These are phyloP conservation scores for Taxillus chinensis DNA, from an alignment of 164 flowering plant genomes.

Conservation along the genomic window DNA sequence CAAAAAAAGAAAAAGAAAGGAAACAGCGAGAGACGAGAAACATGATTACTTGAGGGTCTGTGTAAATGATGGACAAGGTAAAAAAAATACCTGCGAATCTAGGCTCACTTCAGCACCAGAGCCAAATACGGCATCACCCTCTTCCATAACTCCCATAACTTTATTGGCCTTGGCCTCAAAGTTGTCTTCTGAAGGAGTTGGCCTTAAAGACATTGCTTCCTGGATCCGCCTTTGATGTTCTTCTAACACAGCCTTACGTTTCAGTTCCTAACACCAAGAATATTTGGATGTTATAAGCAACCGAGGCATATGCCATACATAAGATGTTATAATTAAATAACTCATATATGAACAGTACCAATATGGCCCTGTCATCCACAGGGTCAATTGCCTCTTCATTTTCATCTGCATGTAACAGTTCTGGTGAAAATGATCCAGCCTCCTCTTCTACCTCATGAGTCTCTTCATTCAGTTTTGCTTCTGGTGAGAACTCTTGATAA, in stretches of 20 bases:
- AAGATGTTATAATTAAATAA: not conserved
- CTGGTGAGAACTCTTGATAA: conserved; percentile 46
- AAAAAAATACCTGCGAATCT: conserved; percentile 69
- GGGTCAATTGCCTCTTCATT: conserved; percentile 89
- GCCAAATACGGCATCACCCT: conserved; percentile 93
- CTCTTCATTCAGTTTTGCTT: conserved; percentile 31
- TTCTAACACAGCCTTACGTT: conserved; percentile 57
- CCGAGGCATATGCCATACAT: not conserved
- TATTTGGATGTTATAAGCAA: not conserved
- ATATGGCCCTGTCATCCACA: conserved; percentile 67
- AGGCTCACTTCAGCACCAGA: conserved; percentile 86
- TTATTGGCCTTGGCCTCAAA: conserved; percentile 71
- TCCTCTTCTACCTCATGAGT: conserved; percentile 46
- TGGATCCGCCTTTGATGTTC: conserved; percentile 65
- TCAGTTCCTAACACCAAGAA: conserved; percentile 47
- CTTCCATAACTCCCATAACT: conserved; percentile 92
- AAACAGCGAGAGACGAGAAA: too few species aligned
- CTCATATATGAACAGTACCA: conserved; percentile 33
- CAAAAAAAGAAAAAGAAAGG: too few species aligned
- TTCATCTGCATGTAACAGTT: conserved; percentile 71
- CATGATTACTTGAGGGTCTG: not conserved
- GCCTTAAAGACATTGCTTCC: conserved; percentile 68
- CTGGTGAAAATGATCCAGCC: conserved; percentile 93
- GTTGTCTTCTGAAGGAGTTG: conserved; percentile 58
- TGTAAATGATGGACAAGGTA: not conserved